phyloP scores from a whole-genome alignment of 2,329 filamentous ascomycete species.

The Hypoxylon sp. region DNA sequence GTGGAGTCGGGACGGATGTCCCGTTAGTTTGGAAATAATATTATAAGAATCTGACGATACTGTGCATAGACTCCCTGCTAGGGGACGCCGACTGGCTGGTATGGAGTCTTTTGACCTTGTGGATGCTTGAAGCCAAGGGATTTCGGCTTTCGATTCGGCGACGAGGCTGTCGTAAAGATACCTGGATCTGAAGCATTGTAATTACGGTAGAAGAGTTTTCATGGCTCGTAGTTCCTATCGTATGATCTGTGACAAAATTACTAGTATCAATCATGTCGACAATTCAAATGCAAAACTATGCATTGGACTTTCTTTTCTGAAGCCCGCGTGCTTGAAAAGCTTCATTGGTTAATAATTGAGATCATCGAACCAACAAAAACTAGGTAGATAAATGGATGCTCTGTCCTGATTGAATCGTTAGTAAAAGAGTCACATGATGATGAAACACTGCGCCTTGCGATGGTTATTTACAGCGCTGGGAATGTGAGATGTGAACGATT shows the following conservation, averaged over 20 bases:
- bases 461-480: conserved; percentile 23
- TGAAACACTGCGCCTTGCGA: conserved; percentile 42
- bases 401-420: conserved; percentile 25
- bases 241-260: conserved; percentile 13
- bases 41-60: conserved; percentile 43
- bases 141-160: conserved; percentile 12
- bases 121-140: conserved; percentile 20
- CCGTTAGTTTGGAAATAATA: conserved; percentile 34
- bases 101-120: conserved; percentile 26
- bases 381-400: conserved; percentile 2
- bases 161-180: conserved; percentile 17
- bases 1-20: conserved; percentile 20
- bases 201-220: not conserved
- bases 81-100: conserved; percentile 30
- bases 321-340: not conserved
- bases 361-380: conserved; percentile 28
- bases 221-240: conserved; percentile 12
- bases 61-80: conserved; percentile 8
- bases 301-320: conserved; percentile 10
- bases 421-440: conserved; percentile 46
- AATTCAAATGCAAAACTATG: conserved; percentile 2
- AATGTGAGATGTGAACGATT: conserved; percentile 25
- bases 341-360: conserved; percentile 17
- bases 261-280: conserved; percentile 3
- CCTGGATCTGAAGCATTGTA: not conserved